Evolutionary conservation across 371 early-diverging fungal species (phyloP), one percentile per base, ranked within the genome.

Genomic region (Mucor irregularis): DNA sequence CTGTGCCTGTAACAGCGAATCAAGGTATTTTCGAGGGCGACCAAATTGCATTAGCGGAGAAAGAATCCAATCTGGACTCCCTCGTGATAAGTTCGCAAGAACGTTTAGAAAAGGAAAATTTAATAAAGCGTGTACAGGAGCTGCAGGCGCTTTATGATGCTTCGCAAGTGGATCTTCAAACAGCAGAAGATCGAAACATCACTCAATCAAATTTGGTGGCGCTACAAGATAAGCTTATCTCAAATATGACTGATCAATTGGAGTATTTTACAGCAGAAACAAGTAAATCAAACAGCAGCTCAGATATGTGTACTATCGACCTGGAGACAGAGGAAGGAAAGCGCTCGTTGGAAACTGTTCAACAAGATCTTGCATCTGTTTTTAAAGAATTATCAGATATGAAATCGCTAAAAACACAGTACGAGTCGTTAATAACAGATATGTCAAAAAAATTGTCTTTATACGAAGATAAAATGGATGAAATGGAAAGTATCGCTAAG

Each of bases 141-240:
- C 40, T 59, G 11, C 49, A 64, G 26, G 42, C 31, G 13, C 43
- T 55, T 21, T 64, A 59, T 37, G 29, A 31, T n/a, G 26, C 19
- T 16, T 49, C 64, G 7, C 14, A 34, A 4, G 60, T 62, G 28
- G 65, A 72, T 25, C 5, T 45, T 14, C 62, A 63, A 10, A 29
- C 40, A 14, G 25, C 49, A 9, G 56, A 62, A 48, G 50, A 50
- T 19, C 64, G 51, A 25, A 64, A 60, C 21, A 16, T 29, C 1
- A 13, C 31, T n/a, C 66, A 73, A 34, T 25, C 29, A 4, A 47
- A 73, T 22, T 38, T 76, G 2, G 44, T 76, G 2, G 0, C 57
- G 6, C 22, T 66, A 8, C 76, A 76, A 53, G 76, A 73, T 42
- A 61, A 45, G 8, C 39, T 76, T 3, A 70, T 76, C 13, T 49